Evolutionary conservation across 2,329 filamentous ascomycete genomes (phyloP), one percentile per base, ranked within the genome.

Genomic region (Sclerotinia trifoliorum): DNA sequence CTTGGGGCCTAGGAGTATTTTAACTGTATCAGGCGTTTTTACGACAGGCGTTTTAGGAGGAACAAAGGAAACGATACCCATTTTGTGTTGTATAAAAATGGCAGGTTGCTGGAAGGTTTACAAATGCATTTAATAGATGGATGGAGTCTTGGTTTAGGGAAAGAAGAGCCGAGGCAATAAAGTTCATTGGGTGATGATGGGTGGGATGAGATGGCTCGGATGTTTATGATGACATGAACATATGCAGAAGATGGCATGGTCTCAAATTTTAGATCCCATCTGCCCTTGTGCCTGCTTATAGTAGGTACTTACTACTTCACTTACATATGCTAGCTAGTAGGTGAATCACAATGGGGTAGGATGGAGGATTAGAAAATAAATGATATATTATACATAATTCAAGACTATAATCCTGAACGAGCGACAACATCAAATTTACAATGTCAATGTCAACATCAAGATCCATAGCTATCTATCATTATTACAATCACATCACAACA

Each of bases 11-110:
- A 42, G 69, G 64, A 44, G 73, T 71, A 11, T 70, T 62, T 52
- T 67, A 54, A 67, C 26, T 26, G 48, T 29, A 26, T 32, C 19
- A 32, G 29, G 32, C 32, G 11, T n/a, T 74, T 51, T 51, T 26
- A n/a, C 21, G 46, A 51, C 15, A 7, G 71, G 72, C 67, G 71
- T 73, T 73, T 65, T 57, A 52, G 42, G 54, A 54, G 68, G 64
- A 69, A 63, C 39, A 42, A 49, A 67, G 65, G 66, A 66, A 42
- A 73, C 48, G 71, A 75, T 74, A 75, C 73, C 74, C 73, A 65
- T 46, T 29, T 7, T 42, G 48, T 60, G 54, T 57, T 60, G 54
- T 57, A 67, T 61, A 48, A 60, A 44, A 49, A 49, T 32, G 19
- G 56, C 13, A 55, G 57, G 46, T 46, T 67, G 24, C 39, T 35